Conservation (phyloP, 331 rosid genomes). For the Rosa hybrid region DNA sequence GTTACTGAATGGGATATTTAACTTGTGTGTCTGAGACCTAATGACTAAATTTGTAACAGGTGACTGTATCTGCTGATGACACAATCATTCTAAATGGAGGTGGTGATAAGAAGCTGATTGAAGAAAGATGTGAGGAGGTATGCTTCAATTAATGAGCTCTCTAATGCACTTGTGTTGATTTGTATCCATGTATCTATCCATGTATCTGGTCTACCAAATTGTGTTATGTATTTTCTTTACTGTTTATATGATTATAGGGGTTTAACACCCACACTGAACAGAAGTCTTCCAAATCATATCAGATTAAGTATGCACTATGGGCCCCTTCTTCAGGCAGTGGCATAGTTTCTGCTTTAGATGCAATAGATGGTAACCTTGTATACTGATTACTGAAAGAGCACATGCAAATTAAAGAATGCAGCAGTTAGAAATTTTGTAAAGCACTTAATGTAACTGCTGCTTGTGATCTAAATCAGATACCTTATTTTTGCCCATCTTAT, state of each 20-base stretch:
- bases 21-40: neutral
- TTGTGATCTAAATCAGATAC: neutral
- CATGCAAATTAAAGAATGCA: neutral
- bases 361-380: neutral
- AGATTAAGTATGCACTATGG: neutral
- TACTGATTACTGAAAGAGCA: neutral
- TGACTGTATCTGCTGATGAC: conserved; percentile 81
- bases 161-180: neutral
- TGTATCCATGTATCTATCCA: too few relatives aligned
- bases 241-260: neutral
- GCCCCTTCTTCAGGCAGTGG: neutral
- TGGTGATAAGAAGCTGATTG: conserved; percentile 89
- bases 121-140: conserved; percentile 95
- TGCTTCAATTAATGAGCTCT: neutral
- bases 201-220: neutral
- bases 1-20: conserved; percentile 6
- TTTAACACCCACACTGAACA: neutral
- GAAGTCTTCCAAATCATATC: neutral
- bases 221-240: neutral
- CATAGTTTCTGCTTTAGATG: conserved; percentile 3
- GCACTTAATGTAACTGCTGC: neutral
- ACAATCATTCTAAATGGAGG: conserved; percentile 85
- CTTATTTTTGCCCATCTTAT: neutral
- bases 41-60: conserved; percentile 46
- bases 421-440: neutral